phyloP scores from a whole-genome alignment of 768 basidiomycete genomes.

The Psilocybe azurescens region DNA sequence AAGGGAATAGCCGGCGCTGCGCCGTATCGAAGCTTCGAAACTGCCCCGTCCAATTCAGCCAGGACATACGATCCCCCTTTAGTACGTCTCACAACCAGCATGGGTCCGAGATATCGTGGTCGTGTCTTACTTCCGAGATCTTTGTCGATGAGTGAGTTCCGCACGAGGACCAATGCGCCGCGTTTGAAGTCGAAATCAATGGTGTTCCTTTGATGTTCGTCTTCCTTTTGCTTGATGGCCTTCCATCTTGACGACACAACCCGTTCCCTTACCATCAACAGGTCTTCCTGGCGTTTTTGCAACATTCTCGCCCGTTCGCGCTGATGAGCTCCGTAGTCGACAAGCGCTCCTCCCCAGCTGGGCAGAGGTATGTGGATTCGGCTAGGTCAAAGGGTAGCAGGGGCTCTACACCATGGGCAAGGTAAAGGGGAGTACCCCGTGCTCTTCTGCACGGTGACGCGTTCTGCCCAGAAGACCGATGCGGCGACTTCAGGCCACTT shows the following conservation, averaged over 20 bases:
- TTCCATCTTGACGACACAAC: constrained; percentile 24
- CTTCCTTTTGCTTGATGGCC: constrained; percentile 27
- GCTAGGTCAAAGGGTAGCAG: no score
- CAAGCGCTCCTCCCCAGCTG: constrained; percentile 16
- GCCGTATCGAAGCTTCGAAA: constrained; percentile 28
- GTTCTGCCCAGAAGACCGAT: constrained; percentile 37
- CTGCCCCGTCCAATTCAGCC: constrained; percentile 33
- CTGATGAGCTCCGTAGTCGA: not conserved
- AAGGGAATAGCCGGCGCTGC: constrained; percentile 33
- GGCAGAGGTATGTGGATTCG: constrained; percentile 20
- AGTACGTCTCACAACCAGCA: constrained; percentile 34
- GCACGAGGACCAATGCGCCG: constrained; percentile 38
- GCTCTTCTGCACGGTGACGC: constrained; percentile 31
- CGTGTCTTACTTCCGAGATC: constrained; percentile 33
- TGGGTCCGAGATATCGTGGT: constrained; percentile 12
- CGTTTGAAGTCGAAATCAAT: constrained; percentile 26
- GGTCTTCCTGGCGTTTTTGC: constrained; percentile 15
- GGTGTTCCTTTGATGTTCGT: constrained; percentile 20
- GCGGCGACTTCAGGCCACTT: constrained; percentile 35
- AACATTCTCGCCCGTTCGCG: constrained; percentile 18
- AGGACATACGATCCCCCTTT: constrained; percentile 35
- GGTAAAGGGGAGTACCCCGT: constrained; percentile 40
- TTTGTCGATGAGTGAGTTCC: constrained; percentile 37
- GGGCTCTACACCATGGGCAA: constrained; percentile 35
- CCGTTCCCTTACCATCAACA: constrained; percentile 4